Conservation (phyloP, 164 flowering plant genomes). For the Liquidambar formosana region DNA sequence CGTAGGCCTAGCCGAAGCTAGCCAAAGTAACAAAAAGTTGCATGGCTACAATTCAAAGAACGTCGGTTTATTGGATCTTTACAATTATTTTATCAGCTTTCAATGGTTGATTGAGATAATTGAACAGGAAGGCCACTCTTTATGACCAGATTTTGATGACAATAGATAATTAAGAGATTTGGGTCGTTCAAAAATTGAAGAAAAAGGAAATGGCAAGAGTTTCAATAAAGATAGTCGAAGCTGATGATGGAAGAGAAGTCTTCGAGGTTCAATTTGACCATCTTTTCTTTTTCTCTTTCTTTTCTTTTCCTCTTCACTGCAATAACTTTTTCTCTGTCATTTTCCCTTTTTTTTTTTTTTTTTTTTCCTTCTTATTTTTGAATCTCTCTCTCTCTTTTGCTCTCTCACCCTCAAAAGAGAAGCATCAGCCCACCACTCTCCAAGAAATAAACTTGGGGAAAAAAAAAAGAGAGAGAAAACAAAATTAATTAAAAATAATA, state of each 20-base stretch:
- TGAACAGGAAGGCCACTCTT: background rate
- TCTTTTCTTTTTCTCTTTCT: constrained; percentile 38
- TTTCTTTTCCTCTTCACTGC: constrained; percentile 13
- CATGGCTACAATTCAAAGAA: constrained; percentile 38
- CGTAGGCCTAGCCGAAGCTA: constrained; percentile 14
- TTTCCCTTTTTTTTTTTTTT: constrained; percentile 21
- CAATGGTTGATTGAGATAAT: background rate
- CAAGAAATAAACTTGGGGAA: no score
- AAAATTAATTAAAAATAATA: no score
- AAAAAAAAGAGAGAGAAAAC: no score
- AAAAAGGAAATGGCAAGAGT: constrained; percentile 38
- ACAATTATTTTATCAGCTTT: background rate
- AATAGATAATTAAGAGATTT: constrained; percentile 4
- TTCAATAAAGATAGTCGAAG: constrained; percentile 85
- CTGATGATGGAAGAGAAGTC: constrained; percentile 74
- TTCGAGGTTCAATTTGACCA: constrained; percentile 88
- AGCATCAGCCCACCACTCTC: no score
- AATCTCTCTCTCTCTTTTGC: no score
- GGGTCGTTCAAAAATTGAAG: constrained; percentile 25
- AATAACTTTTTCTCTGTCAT: constrained; percentile 40
- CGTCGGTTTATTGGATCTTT: constrained; percentile 3
- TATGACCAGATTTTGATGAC: no score
- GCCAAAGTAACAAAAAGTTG: constrained; percentile 23
- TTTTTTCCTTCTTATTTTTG: no score
- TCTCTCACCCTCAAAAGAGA: no score